A percentile compares a stretch with the other conserved stretches of the same genome.
These are phyloP conservation scores for Fonsecaea monophora DNA, from an alignment of 2,329 filamentous ascomycete genomes.

Conservation along the genomic window DNA sequence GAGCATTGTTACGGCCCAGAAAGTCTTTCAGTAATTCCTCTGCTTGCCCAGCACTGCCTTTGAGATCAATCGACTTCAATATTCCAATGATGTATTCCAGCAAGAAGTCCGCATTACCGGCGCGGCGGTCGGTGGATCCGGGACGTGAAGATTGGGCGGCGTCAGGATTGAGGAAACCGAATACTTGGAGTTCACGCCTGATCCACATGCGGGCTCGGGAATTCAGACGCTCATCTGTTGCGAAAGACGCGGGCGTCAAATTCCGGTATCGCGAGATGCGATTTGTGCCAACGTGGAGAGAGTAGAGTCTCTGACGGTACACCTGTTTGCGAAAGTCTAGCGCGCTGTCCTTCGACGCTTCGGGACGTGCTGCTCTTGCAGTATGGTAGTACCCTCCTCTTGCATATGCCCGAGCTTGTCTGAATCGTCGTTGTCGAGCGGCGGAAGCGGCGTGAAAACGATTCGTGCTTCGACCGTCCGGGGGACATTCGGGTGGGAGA, in stretches of 20 bases:
- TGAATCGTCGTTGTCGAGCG: slow-evolving; percentile 25
- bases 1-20: slow-evolving; percentile 74
- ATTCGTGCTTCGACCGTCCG: slow-evolving; percentile 4
- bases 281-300: slow-evolving; percentile 82
- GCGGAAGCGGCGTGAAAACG: neutral
- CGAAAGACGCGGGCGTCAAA: slow-evolving; percentile 71
- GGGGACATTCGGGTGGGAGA: slow-evolving; percentile 41
- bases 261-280: slow-evolving; percentile 76
- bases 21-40: slow-evolving; percentile 81
- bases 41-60: slow-evolving; percentile 77
- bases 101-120: slow-evolving; percentile 79
- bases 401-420: slow-evolving; percentile 16
- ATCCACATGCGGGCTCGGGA: slow-evolving; percentile 82
- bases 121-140: slow-evolving; percentile 49
- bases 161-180: slow-evolving; percentile 68
- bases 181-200: slow-evolving; percentile 82
- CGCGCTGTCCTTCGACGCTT: slow-evolving; percentile 44
- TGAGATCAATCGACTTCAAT: slow-evolving; percentile 80
- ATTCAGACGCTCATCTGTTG: slow-evolving; percentile 69
- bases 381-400: slow-evolving; percentile 26
- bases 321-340: slow-evolving; percentile 71
- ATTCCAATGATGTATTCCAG: slow-evolving; percentile 86
- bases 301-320: slow-evolving; percentile 75
- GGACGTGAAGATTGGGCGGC: slow-evolving; percentile 33
- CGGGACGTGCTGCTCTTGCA: slow-evolving; percentile 32